Conservation (phyloP, 257 asterid species). For the Solanum bulbocastanum region DNA sequence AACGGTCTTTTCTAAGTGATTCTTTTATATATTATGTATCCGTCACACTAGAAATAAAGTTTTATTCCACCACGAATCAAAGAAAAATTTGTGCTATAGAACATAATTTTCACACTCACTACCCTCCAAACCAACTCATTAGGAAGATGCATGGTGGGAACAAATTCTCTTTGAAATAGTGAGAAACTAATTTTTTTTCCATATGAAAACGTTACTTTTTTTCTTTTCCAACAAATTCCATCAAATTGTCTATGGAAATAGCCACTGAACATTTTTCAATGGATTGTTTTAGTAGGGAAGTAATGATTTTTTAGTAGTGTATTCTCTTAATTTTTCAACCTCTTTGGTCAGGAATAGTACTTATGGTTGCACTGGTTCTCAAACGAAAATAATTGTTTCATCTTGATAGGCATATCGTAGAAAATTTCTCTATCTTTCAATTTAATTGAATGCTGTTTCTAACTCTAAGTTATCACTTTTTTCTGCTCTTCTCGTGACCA, state of each 20-base stretch:
- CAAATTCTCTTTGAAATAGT: background rate
- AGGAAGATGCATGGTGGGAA: background rate
- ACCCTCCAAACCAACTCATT: background rate
- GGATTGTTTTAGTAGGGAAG: background rate
- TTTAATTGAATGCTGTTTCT: background rate
- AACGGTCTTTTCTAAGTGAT: background rate
- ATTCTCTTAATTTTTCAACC: background rate
- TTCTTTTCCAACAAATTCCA: background rate
- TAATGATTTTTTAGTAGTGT: background rate
- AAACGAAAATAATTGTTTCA: background rate
- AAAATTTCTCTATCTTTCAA: background rate
- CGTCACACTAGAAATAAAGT: background rate
- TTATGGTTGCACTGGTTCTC: background rate
- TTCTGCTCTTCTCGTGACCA: conserved; percentile 15
- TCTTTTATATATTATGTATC: background rate
- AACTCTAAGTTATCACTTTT: background rate
- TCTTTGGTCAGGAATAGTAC: background rate
- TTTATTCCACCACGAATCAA: background rate
- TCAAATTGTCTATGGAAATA: background rate
- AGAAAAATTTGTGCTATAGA: background rate
- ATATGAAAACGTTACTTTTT: background rate
- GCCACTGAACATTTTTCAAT: background rate
- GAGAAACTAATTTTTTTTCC: background rate
- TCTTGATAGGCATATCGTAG: background rate
- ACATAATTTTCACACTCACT: background rate